These are phyloP conservation scores for Persicaria maculosa DNA, from an alignment of 148 eudicot species.

Conservation along the genomic window DNA sequence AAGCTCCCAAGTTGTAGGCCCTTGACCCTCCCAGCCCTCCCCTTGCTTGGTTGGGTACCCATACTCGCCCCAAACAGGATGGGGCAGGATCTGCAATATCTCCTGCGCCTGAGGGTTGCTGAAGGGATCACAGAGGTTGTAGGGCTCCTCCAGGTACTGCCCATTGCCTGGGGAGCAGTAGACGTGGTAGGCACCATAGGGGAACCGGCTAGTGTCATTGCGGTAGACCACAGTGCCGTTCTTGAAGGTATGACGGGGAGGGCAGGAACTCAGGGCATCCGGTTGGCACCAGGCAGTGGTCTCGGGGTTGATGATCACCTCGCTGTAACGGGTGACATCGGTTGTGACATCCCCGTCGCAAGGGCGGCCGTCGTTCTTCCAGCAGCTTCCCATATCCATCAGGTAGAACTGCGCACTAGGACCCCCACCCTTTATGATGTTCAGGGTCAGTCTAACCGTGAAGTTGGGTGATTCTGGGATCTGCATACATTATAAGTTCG, in stretches of 20 bases:
- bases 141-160: constrained; percentile 20
- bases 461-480: constrained; percentile 48
- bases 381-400: constrained; percentile 60
- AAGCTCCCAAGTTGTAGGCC: constrained; percentile 57
- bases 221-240: constrained; percentile 35
- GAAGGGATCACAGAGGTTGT: constrained; percentile 28
- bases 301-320: constrained; percentile 50
- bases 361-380: constrained; percentile 52
- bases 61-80: constrained; percentile 61
- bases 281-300: constrained; percentile 26
- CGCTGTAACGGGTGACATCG: constrained; percentile 54
- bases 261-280: constrained; percentile 19
- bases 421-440: constrained; percentile 43
- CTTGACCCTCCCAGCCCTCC: constrained; percentile 50
- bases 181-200: constrained; percentile 42
- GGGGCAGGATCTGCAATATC: constrained; percentile 51
- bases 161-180: constrained; percentile 55
- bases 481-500: constrained; percentile 12
- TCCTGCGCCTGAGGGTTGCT: constrained; percentile 68
- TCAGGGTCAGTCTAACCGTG: constrained; percentile 34
- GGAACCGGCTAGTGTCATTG: constrained; percentile 22
- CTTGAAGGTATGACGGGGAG: constrained; percentile 43
- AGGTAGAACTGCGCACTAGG: constrained; percentile 43
- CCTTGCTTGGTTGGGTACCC: constrained; percentile 55
- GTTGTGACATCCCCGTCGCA: constrained; percentile 45